Conservation (phyloP, 371 early-diverging fungal species). For the Encephalitozoon cuniculi region DNA sequence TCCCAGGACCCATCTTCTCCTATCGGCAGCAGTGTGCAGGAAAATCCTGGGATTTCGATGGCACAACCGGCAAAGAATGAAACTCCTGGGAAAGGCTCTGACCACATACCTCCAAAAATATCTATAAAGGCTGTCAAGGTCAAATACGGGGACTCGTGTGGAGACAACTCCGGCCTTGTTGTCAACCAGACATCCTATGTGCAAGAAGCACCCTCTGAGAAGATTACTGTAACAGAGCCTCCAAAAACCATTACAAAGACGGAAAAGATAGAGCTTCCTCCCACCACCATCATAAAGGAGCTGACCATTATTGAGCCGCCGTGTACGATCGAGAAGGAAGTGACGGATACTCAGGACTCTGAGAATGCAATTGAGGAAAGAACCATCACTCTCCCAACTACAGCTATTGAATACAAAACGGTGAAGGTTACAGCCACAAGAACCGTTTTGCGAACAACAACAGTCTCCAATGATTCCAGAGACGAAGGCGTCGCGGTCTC, state of each 20-base stretch:
- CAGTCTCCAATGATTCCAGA: not conserved
- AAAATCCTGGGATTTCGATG: not conserved
- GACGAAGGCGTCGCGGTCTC: not conserved
- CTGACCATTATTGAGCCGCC: slow-evolving; percentile 8
- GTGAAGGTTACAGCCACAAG: slow-evolving; percentile 9
- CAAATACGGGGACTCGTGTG: not conserved
- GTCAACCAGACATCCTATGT: not conserved
- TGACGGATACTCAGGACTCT: not conserved
- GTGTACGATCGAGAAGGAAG: not conserved
- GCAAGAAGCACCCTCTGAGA: not conserved
- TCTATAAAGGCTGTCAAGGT: not conserved
- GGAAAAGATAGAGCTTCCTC: slow-evolving; percentile 6
- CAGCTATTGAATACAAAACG: slow-evolving; percentile 18
- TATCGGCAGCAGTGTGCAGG: not conserved
- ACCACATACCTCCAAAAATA: not conserved
- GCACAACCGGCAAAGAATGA: not conserved
- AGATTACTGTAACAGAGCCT: not conserved
- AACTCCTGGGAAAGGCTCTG: not conserved
- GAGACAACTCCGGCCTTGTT: not conserved
- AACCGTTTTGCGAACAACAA: not conserved
- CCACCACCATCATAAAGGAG: slow-evolving; percentile 14
- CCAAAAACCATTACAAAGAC: not conserved
- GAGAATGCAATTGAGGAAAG: not conserved
- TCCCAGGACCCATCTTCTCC: not conserved
- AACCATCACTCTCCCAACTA: not conserved